These are phyloP conservation scores for Trichosporon asahii DNA, from an alignment of 1,284 basidiomycete genomes.

Conservation along the genomic window DNA sequence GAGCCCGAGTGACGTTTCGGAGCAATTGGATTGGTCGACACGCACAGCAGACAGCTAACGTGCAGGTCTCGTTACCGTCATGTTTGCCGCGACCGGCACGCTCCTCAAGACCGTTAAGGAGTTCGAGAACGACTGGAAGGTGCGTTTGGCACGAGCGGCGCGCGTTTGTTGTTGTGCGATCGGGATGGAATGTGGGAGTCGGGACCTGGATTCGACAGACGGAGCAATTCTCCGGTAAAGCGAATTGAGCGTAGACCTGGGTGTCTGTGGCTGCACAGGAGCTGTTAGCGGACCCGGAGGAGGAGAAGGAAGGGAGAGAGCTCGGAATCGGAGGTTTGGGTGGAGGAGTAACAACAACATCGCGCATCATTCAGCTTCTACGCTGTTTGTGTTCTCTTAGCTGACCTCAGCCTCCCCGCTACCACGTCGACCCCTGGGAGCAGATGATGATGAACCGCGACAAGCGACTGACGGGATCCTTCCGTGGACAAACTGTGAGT, in stretches of 20 bases:
- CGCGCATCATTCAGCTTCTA: not conserved
- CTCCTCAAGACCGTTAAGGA: constrained; percentile 71
- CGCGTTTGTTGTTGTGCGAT: constrained; percentile 4
- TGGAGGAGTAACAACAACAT: not conserved
- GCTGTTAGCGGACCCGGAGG: not conserved
- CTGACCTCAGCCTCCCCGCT: constrained; percentile 67
- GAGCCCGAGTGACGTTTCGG: constrained; percentile 8
- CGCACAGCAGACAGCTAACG: constrained; percentile 16
- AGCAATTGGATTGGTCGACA: not conserved
- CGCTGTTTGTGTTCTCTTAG: not conserved
- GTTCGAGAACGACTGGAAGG: constrained; percentile 85
- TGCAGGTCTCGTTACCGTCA: constrained; percentile 73
- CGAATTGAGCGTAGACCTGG: not conserved
- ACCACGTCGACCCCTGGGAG: constrained; percentile 82
- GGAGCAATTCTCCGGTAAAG: not conserved
- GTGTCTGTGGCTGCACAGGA: not conserved
- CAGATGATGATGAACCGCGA: constrained; percentile 93
- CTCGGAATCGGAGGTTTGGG: not conserved
- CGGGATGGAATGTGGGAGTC: not conserved
- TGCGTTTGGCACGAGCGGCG: constrained; percentile 49
- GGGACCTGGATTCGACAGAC: not conserved
- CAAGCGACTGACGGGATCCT: constrained; percentile 77
- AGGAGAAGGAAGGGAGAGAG: not conserved
- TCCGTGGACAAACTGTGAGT: constrained; percentile 76
- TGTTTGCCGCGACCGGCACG: constrained; percentile 86